Conservation (phyloP, 2,329 filamentous ascomycete species). For the Cytospora piceicola region DNA sequence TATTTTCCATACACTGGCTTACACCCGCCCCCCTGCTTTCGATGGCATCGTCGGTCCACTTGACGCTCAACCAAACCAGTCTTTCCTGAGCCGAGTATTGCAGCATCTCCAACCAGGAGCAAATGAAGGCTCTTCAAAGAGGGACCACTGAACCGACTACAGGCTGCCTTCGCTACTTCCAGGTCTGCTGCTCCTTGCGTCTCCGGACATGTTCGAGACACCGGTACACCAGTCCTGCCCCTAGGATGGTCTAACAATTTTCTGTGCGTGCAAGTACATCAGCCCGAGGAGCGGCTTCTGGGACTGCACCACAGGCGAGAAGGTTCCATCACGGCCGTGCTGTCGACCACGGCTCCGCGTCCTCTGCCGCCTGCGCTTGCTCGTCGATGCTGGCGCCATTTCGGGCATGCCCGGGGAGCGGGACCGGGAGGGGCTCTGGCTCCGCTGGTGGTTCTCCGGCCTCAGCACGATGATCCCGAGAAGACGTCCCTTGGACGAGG, state of each 20-base stretch:
- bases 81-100: too few species aligned
- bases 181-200: neutral
- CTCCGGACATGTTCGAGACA: neutral
- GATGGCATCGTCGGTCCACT: neutral
- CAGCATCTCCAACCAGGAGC: neutral
- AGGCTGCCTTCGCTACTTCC: neutral
- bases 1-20: neutral
- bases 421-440: slow-evolving; percentile 45
- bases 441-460: slow-evolving; percentile 37
- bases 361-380: slow-evolving; percentile 42
- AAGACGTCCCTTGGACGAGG: slow-evolving; percentile 39
- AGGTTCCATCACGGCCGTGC: slow-evolving; percentile 30
- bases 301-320: slow-evolving; percentile 19
- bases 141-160: neutral
- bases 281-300: slow-evolving; percentile 25
- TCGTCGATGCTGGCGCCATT: slow-evolving; percentile 25
- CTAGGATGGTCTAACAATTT: neutral
- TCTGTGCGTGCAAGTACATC: slow-evolving; percentile 20
- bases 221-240: slow-evolving; percentile 1
- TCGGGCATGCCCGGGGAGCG: slow-evolving; percentile 33
- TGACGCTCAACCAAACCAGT: neutral
- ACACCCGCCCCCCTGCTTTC: neutral
- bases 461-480: slow-evolving; percentile 39
- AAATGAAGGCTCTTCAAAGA: neutral
- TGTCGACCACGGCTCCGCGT: slow-evolving; percentile 44